Evolutionary conservation across 2,329 filamentous ascomycete species (phyloP), one percentile per base, ranked within the genome.

Genomic region (Thelonectria discophora): DNA sequence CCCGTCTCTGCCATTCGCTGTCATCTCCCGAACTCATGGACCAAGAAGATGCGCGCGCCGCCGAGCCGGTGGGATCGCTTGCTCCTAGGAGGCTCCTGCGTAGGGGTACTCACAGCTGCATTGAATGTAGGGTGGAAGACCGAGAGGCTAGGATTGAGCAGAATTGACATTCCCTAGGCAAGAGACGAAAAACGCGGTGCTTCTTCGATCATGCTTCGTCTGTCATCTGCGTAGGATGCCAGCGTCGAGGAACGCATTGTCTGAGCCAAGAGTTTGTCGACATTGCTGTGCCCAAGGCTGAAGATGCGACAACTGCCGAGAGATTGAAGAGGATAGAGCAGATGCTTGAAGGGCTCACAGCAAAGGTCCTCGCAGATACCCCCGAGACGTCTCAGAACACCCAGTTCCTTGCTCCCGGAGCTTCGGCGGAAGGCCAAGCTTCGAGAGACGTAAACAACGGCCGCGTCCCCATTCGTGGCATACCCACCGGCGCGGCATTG

Each of bases 91-190:
- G 48, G 17, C 30, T 51, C 30, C 39, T 51, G 24, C 53, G 53
- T 42, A 55, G 39, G 42, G 53, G 53, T 7, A 55, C 53, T 12
- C 53, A 46, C n/a, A 55, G 53, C 53, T 55, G 53, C 24, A 24
- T 13, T 15, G 53, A 55, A 47, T 55, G 53, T 46, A 24, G 15
- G 40, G n/a, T n/a, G n/a, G n/a, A n/a, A 42, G 42, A 10, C 43
- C 3, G 15, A 10, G 15, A 10, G 24, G 8, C 24, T 13, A 12
- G 27, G 17, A 43, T 43, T 43, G 13, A 39, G 18, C 18, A 9
- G 40, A 5, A 17, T 40, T 51, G 24, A 51, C 48, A 4, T 24
- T 17, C 15, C 39, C 24, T 11, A 51, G 48, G 48, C 48, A 51
- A 46, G 24, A 48, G 53, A 42, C 27, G 42, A 55, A 47, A 46